These are phyloP conservation scores for Boletus calvinii DNA, from an alignment of 1,284 basidiomycete species.

Conservation along the genomic window DNA sequence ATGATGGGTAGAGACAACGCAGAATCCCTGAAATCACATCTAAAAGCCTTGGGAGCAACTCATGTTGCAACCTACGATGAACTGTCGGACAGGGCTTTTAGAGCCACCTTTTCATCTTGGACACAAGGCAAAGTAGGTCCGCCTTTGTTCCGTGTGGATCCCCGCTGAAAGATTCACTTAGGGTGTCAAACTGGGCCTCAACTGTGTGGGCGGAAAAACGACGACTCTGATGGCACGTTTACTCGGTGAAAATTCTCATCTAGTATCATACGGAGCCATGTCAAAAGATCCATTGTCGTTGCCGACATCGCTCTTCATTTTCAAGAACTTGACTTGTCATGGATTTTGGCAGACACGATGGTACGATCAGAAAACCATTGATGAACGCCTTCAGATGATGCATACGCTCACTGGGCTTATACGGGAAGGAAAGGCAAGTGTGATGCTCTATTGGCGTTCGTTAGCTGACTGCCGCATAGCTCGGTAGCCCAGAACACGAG, in stretches of 20 bases:
- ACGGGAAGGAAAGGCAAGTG: conserved; percentile 52
- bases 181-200: conserved; percentile 67
- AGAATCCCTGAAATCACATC: conserved; percentile 46
- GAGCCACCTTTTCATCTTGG: conserved; percentile 54
- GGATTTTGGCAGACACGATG: conserved; percentile 81
- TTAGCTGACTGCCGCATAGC: conserved; percentile 37
- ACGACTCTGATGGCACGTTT: conserved; percentile 68
- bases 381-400: conserved; percentile 48
- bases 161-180: conserved; percentile 23
- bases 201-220: conserved; percentile 75
- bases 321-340: conserved; percentile 69
- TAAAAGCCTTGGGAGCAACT: conserved; percentile 65
- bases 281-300: conserved; percentile 75
- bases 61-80: conserved; percentile 76
- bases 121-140: conserved; percentile 52
- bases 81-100: conserved; percentile 53
- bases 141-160: background rate
- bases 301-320: conserved; percentile 80
- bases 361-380: conserved; percentile 50
- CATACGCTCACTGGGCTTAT: conserved; percentile 51
- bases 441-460: background rate
- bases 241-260: conserved; percentile 61
- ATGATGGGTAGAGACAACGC: conserved; percentile 47
- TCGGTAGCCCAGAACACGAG: conserved; percentile 66
- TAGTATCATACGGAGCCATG: conserved; percentile 90